Evolutionary conservation across 2,329 filamentous ascomycete genomes (phyloP).

Genomic region (Ambrosiella cleistominuta): DNA sequence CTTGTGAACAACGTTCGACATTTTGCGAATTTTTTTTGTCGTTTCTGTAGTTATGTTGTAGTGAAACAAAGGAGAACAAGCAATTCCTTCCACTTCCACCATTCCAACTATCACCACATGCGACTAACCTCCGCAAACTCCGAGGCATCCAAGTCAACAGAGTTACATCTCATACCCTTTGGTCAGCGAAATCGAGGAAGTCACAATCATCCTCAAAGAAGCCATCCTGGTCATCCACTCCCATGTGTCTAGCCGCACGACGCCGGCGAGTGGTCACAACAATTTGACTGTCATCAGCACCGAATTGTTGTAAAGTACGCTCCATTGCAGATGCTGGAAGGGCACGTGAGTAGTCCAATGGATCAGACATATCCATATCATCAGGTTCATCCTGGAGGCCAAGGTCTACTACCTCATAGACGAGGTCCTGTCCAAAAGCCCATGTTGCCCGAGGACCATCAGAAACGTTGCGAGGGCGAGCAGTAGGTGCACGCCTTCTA

Average conservation of each 20-base stretch:
- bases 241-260: constrained; percentile 27
- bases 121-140: not conserved
- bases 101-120: not conserved
- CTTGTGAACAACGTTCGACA: not conserved
- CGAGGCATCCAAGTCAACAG: not conserved
- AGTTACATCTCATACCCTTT: constrained; percentile 23
- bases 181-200: constrained; percentile 71
- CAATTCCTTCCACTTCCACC: not conserved
- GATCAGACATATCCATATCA: constrained; percentile 27
- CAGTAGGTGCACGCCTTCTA: not conserved
- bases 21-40: constrained; percentile 2
- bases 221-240: constrained; percentile 43
- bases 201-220: constrained; percentile 92
- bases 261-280: constrained; percentile 61
- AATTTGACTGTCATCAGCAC: constrained; percentile 58
- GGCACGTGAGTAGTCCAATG: constrained; percentile 37
- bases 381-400: constrained; percentile 30
- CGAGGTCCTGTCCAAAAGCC: constrained; percentile 43
- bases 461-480: not conserved
- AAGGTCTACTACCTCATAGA: constrained; percentile 33
- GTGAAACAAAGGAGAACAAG: not conserved
- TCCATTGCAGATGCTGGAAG: constrained; percentile 48
- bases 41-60: not conserved
- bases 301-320: constrained; percentile 38
- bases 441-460: constrained; percentile 22